Percentiles rank a stretch among this genome's conserved stretches.
These are phyloP conservation scores for Penicillium sp. DNA, from an alignment of 2,329 filamentous ascomycete genomes.

Conservation along the genomic window DNA sequence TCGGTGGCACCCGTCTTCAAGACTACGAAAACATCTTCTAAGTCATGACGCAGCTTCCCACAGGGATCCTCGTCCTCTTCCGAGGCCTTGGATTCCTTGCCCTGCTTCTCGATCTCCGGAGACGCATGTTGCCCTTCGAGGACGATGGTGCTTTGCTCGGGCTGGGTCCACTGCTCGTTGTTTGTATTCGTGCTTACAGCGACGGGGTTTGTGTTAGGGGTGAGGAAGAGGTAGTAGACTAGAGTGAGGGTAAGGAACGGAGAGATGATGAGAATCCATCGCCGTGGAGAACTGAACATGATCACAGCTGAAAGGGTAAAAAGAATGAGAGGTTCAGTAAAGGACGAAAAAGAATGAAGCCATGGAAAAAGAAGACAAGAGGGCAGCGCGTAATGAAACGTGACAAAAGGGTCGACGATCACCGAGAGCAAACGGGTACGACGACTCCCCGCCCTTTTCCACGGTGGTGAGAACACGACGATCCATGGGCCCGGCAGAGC, in stretches of 20 bases:
- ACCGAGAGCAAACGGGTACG: slow-evolving; percentile 2
- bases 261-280: slow-evolving; percentile 24
- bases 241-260: slow-evolving; percentile 20
- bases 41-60: slow-evolving; percentile 14
- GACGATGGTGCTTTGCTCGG: slow-evolving; percentile 6
- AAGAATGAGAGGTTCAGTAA: not conserved
- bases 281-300: slow-evolving; percentile 22
- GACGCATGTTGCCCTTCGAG: slow-evolving; percentile 5
- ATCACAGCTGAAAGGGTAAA: slow-evolving; percentile 2
- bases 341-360: not conserved
- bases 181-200: not conserved
- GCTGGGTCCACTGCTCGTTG: slow-evolving; percentile 4
- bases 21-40: slow-evolving; percentile 27
- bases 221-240: slow-evolving; percentile 17
- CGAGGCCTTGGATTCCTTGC: not conserved
- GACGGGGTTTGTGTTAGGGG: slow-evolving; percentile 6
- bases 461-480: slow-evolving; percentile 4
- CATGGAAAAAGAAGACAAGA: slow-evolving; percentile 4
- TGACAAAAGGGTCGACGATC: slow-evolving; percentile 13
- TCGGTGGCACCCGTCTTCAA: slow-evolving; percentile 30
- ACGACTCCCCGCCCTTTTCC: not conserved
- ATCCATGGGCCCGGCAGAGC: slow-evolving; percentile 15
- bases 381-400: slow-evolving; percentile 10
- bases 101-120: not conserved
- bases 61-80: slow-evolving; percentile 13